Percentiles rank a stretch among this genome's conserved stretches.
These are phyloP conservation scores for Xylariales sp. DNA, from an alignment of 2,329 filamentous ascomycete species.

Conservation along the genomic window DNA sequence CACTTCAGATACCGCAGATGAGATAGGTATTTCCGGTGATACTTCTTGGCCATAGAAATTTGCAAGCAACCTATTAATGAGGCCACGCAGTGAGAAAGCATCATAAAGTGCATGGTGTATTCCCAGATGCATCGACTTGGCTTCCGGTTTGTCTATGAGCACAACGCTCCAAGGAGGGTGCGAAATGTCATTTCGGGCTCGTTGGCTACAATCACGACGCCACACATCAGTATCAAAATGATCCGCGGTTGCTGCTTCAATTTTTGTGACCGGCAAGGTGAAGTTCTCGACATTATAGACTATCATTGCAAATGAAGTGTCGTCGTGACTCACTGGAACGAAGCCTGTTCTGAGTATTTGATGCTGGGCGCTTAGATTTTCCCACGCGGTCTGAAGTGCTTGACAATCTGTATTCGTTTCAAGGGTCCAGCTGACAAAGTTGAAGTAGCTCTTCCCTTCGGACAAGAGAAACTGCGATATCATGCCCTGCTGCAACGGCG, in stretches of 20 bases:
- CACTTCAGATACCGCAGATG: neutral
- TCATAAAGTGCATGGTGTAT: conserved; percentile 86
- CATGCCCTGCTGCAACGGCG: conserved; percentile 75
- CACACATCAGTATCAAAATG: conserved; percentile 30
- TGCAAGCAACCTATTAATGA: conserved; percentile 55
- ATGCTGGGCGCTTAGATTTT: conserved; percentile 45
- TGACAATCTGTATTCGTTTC: conserved; percentile 29
- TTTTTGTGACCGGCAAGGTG: conserved; percentile 14
- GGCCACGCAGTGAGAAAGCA: conserved; percentile 63
- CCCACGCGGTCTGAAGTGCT: conserved; percentile 56
- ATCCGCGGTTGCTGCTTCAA: conserved; percentile 5
- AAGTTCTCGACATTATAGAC: conserved; percentile 38
- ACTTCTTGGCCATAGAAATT: neutral
- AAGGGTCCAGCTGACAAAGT: conserved; percentile 58
- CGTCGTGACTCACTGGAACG: conserved; percentile 51
- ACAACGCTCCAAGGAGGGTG: conserved; percentile 60
- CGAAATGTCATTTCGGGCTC: conserved; percentile 40
- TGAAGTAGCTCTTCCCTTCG: conserved; percentile 68
- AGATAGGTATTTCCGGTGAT: neutral
- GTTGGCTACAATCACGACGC: conserved; percentile 25
- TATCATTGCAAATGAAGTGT: conserved; percentile 70
- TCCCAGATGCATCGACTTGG: conserved; percentile 35
- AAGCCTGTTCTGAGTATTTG: conserved; percentile 78
- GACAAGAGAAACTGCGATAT: conserved; percentile 69
- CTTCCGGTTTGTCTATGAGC: conserved; percentile 30